A percentile compares a stretch with the other conserved stretches of the same genome.
Conservation (phyloP, 495 filamentous ascomycete species). For the Hypoxylon lienhwacheense region DNA sequence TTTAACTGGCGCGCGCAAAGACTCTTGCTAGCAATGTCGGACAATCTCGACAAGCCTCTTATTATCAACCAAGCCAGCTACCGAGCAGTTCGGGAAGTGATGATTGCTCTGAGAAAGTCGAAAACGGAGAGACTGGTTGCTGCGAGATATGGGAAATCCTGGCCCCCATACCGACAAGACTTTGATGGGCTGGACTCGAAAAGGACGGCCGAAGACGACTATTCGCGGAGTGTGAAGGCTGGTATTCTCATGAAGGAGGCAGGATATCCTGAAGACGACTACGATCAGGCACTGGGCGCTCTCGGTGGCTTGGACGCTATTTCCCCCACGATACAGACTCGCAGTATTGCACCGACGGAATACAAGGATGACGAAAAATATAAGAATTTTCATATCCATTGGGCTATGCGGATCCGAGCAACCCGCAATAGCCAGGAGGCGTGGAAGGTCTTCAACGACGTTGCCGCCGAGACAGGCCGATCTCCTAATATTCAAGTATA, state of each 20-base stretch:
- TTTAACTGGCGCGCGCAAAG: conserved; percentile 53
- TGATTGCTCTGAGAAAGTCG: conserved; percentile 45
- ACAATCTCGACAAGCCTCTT: conserved; percentile 39
- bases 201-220: conserved; percentile 43
- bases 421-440: conserved; percentile 51
- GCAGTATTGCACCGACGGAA: conserved; percentile 29
- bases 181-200: conserved; percentile 51
- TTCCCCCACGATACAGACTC: conserved; percentile 48
- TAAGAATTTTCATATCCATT: conserved; percentile 37
- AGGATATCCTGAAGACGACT: conserved; percentile 41
- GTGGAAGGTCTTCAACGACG: conserved; percentile 46
- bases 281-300: conserved; percentile 42
- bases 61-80: conserved; percentile 44
- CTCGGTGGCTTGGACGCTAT: conserved; percentile 43
- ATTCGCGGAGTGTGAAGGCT: conserved; percentile 45
- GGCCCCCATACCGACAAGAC: conserved; percentile 50
- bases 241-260: conserved; percentile 45
- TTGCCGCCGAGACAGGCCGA: conserved; percentile 30
- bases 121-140: conserved; percentile 41
- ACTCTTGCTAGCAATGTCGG: conserved; percentile 43
- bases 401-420: conserved; percentile 44
- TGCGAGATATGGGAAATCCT: conserved; percentile 44
- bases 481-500: conserved; percentile 43
- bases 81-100: conserved; percentile 43
- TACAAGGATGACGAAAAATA: conserved; percentile 27